phyloP scores from a whole-genome alignment of 2,329 filamentous ascomycete species.

The Alternaria brassicicola region DNA sequence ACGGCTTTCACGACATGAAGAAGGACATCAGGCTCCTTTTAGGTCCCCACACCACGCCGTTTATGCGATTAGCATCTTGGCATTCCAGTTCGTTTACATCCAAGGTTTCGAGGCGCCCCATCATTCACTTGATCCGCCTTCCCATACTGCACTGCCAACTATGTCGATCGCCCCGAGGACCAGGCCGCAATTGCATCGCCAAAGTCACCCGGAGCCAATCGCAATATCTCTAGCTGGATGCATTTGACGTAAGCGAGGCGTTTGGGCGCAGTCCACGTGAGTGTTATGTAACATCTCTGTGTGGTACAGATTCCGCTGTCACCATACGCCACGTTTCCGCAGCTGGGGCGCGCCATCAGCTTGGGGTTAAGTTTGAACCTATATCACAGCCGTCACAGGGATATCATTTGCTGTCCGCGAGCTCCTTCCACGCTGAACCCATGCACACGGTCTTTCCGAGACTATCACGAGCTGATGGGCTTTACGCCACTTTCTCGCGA shows the following conservation, averaged over 20 bases:
- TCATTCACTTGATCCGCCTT: background rate
- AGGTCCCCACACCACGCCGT: background rate
- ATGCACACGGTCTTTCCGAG: background rate
- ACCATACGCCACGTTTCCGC: conserved; percentile 2
- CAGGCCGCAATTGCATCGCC: background rate
- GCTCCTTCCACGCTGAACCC: background rate
- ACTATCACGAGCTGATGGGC: background rate
- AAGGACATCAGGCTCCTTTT: background rate
- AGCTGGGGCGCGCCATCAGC: background rate
- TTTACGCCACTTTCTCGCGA: background rate
- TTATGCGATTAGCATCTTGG: background rate
- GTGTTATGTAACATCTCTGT: conserved; percentile 3
- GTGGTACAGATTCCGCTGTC: conserved; percentile 7
- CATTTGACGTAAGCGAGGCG: conserved; percentile 6
- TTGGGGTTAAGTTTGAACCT: background rate
- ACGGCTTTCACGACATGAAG: background rate
- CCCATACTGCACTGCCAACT: conserved; percentile 4
- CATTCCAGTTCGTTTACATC: background rate
- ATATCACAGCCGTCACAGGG: background rate
- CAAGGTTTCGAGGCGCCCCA: background rate
- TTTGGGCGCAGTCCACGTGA: conserved; percentile 12
- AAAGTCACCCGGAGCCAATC: background rate
- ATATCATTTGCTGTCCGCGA: background rate
- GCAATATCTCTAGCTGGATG: background rate
- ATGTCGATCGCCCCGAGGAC: background rate